A percentile compares a stretch with the other conserved stretches of the same genome.
Evolutionary conservation across 306 rosid species (phyloP).

Genomic region (Psophocarpus tetragonolobus): DNA sequence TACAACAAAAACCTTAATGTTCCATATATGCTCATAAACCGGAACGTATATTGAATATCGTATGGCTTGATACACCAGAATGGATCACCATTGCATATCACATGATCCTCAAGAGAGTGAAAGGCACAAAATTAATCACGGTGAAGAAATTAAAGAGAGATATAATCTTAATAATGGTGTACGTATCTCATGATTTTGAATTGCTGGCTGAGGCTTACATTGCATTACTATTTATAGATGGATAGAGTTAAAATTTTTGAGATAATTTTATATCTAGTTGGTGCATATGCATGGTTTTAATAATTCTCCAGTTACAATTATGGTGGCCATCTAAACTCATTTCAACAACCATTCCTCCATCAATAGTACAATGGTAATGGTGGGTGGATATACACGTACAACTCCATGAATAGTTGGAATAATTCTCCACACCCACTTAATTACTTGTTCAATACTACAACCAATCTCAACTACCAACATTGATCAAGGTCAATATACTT

Average conservation of each 20-base stretch:
- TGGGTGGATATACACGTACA: background rate
- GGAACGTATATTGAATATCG: background rate
- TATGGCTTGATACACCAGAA: background rate
- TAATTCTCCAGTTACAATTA: background rate
- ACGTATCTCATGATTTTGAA: background rate
- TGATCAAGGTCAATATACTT: background rate
- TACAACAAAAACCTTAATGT: background rate
- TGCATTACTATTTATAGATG: background rate
- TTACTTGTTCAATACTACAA: background rate
- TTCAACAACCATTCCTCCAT: background rate
- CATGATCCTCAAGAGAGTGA: background rate
- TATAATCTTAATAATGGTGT: background rate
- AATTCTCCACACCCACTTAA: too few species aligned
- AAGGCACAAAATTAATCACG: background rate
- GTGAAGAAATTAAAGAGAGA: background rate
- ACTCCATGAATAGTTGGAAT: too few species aligned
- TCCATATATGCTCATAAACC: background rate
- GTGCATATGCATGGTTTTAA: background rate
- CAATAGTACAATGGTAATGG: background rate
- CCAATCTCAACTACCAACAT: background rate
- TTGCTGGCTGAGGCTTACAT: background rate
- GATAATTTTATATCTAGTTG: background rate
- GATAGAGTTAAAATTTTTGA: background rate
- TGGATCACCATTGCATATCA: constrained; percentile 27
- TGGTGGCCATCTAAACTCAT: background rate